Evolutionary conservation across 2,329 filamentous ascomycete species (phyloP), one percentile per base, ranked within the genome.

Genomic region (Alternaria sp.): DNA sequence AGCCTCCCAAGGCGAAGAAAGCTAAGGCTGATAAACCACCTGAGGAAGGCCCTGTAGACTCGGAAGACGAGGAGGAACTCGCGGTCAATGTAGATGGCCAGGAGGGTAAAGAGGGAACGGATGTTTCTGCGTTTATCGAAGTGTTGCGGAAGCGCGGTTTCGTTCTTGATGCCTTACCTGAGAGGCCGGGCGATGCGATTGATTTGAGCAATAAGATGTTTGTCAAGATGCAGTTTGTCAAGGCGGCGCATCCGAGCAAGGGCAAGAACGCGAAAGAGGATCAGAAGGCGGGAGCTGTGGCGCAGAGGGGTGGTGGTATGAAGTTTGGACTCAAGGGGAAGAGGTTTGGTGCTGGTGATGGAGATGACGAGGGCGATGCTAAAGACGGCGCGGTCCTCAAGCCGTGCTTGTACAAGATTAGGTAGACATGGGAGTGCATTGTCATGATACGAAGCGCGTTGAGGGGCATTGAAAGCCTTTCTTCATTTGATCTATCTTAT

Each of bases 131-230:
- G 0, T 99, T 99, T 76, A 88, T 98, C 7, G 90, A 94, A 55
- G 93, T 95, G 1, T 86, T 98, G 67, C 84, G 86, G 54, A 89
- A 90, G 70, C 86, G 94, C 19, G 96, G 96, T 0, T 97, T 99
- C 74, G 85, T 94, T n/a, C 85, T 97, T 28, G 91, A 81, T 59
- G 77, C 74, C 28, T 63, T 72, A 43, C 72, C 73, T 0, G 77
- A 91, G 71, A 88, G 88, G 9, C 87, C 86, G 71, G 86, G 83
- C 67, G 80, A 80, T 23, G 88, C 90, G 0, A 86, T 97, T 10
- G 93, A 99, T 82, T 83, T 96, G 74, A 88, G 87, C 59, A 99
- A 99, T 82, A 96, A 91, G 83, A 99, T 99, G 96, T 99, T 99
- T 83, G 95, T 98, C 70, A 93, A 91, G 82, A 95, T 99, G 93